phyloP scores from a whole-genome alignment of 129 eudicot species.

The Helichrysum umbraculigerum region DNA sequence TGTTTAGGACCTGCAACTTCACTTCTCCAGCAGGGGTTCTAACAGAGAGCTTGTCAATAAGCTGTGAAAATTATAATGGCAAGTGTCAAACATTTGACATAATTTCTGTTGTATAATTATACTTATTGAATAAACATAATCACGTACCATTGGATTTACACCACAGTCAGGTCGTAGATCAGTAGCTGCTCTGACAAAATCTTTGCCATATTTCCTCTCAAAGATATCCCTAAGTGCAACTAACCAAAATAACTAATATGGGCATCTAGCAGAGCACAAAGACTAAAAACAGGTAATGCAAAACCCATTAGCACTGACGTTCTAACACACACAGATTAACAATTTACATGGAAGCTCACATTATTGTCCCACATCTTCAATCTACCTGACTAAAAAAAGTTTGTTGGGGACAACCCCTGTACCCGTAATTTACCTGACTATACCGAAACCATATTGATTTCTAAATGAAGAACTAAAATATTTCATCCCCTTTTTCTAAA shows the following conservation, averaged over 20 bases:
- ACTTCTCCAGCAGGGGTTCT: constrained; percentile 89
- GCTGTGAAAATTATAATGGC: constrained; percentile 41
- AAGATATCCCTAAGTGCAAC: constrained; percentile 70
- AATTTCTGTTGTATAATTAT: background rate
- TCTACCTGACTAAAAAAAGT: too few species aligned
- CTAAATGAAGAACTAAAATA: constrained; percentile 10
- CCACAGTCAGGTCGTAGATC: constrained; percentile 93
- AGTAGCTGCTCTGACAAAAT: constrained; percentile 88
- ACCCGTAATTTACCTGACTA: too few species aligned
- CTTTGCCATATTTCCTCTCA: constrained; percentile 90
- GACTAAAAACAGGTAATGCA: too few species aligned
- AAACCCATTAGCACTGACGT: too few species aligned
- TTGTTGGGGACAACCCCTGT: too few species aligned
- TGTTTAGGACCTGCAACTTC: constrained; percentile 78
- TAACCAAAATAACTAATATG: background rate
- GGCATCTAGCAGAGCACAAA: constrained; percentile 9
- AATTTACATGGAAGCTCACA: background rate
- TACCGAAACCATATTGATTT: background rate
- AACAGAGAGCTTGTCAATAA: constrained; percentile 94
- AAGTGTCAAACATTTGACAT: constrained; percentile 1
- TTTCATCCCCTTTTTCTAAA: background rate
- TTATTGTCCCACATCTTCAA: background rate
- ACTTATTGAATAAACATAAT: constrained; percentile 1
- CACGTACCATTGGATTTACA: constrained; percentile 88
- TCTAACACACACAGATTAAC: too few species aligned